Base-by-base conservation (phyloP, 2,329 filamentous ascomycete genomes). In the Rugonectria rugulosa region DNA sequence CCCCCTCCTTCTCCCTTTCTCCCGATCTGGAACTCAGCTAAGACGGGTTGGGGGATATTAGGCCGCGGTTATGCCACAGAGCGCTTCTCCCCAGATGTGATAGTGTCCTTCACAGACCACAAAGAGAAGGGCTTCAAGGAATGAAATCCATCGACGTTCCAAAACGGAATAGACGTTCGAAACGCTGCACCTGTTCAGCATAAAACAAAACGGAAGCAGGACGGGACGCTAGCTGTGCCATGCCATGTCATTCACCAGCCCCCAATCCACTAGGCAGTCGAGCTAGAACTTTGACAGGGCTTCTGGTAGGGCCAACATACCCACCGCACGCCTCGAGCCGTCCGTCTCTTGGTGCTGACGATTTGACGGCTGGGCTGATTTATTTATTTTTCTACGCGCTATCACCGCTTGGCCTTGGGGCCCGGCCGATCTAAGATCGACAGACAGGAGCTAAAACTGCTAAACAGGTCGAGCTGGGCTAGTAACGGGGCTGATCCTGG, bases 391-490 rank as follows among this genome's bases (percentile, higher is more conserved):
- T 40, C 6, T 36, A 26, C 37, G 50, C 61, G 53, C 64, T 66
- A 67, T 57, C 49, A 37, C 53, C 57, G 11, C 42, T 49, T 47
- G 53, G 55, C 50, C 27, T 48, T 52, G 34, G 26, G 29, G 40
- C 44, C 60, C 62, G 60, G 63, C 45, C 57, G 65, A 67, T 67
- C 65, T 61, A 56, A 63, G 65, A 67, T 67, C 65, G 62, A 62
- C 64, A 53, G 53, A 7, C 17, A 52, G 47, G 32, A 40, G 14
- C 46, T 63, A n/a, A n/a, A n/a, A n/a, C n/a, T n/a, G n/a, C 29
- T 32, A 32, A 61, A 34, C 42, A 52, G 55, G 55, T 48, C 17
- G 48, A 47, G 40, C 27, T 56, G 42, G 51, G 47, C 45, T 32
- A 27, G 27, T 41, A 58, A 43, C 57, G 44, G 54, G 53, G 53